Percentiles rank a stretch among this genome's conserved stretches.
phyloP scores from a whole-genome alignment of 768 basidiomycete species.

The Lactifluus volemus region DNA sequence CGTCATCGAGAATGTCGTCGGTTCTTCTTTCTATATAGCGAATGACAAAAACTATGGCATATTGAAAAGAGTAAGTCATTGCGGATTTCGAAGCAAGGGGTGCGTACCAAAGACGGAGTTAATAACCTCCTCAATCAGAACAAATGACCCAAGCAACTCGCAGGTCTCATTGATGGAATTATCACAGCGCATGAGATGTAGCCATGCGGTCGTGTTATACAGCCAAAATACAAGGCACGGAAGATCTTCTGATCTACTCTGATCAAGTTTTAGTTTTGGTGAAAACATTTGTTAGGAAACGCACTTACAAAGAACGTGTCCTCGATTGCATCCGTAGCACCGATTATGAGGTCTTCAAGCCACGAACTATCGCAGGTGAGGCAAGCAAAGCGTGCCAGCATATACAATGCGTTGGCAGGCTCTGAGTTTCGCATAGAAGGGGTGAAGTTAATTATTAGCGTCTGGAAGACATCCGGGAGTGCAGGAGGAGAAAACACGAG shows the following conservation, averaged over 20 bases:
- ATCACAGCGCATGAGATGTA: slow-evolving; percentile 87
- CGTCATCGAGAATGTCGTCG: slow-evolving; percentile 75
- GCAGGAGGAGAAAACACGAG: slow-evolving; percentile 84
- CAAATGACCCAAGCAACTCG: slow-evolving; percentile 75
- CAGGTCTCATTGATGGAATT: slow-evolving; percentile 69
- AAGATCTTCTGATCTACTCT: slow-evolving; percentile 81
- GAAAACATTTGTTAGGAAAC: not conserved
- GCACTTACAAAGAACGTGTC: slow-evolving; percentile 80
- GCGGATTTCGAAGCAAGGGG: not conserved
- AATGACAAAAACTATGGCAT: slow-evolving; percentile 77
- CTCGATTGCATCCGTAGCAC: slow-evolving; percentile 88
- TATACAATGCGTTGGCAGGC: slow-evolving; percentile 87
- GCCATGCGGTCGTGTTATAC: slow-evolving; percentile 82
- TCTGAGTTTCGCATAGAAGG: slow-evolving; percentile 67
- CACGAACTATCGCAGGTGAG: slow-evolving; percentile 84
- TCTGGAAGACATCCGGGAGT: slow-evolving; percentile 70
- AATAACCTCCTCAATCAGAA: slow-evolving; percentile 83
- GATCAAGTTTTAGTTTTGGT: slow-evolving; percentile 14
- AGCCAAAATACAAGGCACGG: slow-evolving; percentile 89
- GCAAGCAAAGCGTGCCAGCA: slow-evolving; percentile 89
- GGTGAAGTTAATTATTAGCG: slow-evolving; percentile 68
- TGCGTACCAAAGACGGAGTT: slow-evolving; percentile 86
- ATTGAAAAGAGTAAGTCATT: slow-evolving; percentile 1
- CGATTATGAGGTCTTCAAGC: slow-evolving; percentile 88
- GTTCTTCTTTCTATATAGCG: slow-evolving; percentile 85